Percentiles rank a stretch among this genome's conserved stretches.
These are phyloP conservation scores for Acanthamoeba rhysodes DNA, from an alignment of 208 protist genomes.

Conservation along the genomic window DNA sequence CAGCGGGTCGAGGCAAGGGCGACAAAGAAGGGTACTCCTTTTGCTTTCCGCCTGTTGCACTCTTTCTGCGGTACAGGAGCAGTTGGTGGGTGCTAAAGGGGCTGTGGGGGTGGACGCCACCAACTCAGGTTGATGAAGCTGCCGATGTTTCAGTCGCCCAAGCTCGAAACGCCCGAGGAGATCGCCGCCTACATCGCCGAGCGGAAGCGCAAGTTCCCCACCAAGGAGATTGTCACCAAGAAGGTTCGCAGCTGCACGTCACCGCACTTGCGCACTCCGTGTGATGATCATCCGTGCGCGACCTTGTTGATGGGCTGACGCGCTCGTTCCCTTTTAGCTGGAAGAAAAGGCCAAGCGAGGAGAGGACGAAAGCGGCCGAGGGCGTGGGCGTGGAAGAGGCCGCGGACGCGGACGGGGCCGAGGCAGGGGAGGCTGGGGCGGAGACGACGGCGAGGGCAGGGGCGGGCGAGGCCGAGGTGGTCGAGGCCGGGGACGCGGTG, in stretches of 20 bases:
- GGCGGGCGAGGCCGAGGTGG: neutral
- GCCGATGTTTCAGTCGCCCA: conserved; percentile 1
- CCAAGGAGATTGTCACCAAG: conserved; percentile 30
- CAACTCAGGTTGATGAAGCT: neutral
- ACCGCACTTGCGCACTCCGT: no score
- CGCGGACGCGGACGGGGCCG: neutral
- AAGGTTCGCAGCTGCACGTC: neutral
- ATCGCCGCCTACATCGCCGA: conserved; percentile 49
- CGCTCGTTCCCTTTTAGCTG: neutral
- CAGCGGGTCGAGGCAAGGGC: neutral
- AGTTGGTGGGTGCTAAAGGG: no score
- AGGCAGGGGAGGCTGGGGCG: neutral
- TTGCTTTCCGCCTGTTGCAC: no score
- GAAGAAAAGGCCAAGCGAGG: conserved; percentile 42
- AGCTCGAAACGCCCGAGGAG: conserved; percentile 58
- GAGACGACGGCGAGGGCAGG: no score
- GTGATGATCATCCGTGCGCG: no score
- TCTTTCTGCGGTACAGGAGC: no score
- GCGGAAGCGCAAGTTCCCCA: conserved; percentile 56
- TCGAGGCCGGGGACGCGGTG: neutral
- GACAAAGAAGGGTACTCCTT: neutral
- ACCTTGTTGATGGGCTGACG: no score
- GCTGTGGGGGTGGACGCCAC: no score
- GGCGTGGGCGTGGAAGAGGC: neutral
- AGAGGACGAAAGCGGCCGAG: neutral